Conservation (phyloP, 2,329 filamentous ascomycete genomes). For the Paecilomyces sp. region DNA sequence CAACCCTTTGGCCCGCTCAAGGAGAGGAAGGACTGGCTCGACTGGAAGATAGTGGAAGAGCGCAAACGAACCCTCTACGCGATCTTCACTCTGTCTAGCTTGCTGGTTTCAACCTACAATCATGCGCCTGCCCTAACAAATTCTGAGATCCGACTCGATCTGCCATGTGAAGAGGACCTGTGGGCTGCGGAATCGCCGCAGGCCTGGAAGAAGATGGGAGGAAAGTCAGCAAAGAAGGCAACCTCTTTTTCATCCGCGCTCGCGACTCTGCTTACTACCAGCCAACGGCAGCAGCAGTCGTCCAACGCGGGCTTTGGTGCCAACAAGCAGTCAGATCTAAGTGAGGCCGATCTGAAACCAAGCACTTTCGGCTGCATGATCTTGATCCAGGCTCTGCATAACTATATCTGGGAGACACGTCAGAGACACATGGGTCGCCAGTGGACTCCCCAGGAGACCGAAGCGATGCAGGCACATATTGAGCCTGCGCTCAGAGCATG, state of each 20-base stretch:
- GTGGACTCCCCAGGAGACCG: slow-evolving; percentile 88
- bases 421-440: slow-evolving; percentile 80
- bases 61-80: slow-evolving; percentile 87
- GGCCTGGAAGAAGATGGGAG: slow-evolving; percentile 73
- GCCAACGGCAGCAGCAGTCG: slow-evolving; percentile 50
- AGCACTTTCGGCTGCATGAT: slow-evolving; percentile 90
- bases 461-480: slow-evolving; percentile 92
- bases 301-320: slow-evolving; percentile 36
- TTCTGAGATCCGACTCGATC: slow-evolving; percentile 80
- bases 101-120: slow-evolving; percentile 88
- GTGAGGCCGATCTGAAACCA: slow-evolving; percentile 61
- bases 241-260: slow-evolving; percentile 77
- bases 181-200: slow-evolving; percentile 78
- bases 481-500: slow-evolving; percentile 90
- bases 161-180: slow-evolving; percentile 89
- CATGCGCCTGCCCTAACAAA: slow-evolving; percentile 86
- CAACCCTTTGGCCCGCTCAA: slow-evolving; percentile 26
- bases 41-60: slow-evolving; percentile 84
- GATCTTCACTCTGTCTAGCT: slow-evolving; percentile 84
- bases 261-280: slow-evolving; percentile 71
- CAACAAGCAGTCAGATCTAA: slow-evolving; percentile 41
- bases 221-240: slow-evolving; percentile 62
- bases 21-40: slow-evolving; percentile 62
- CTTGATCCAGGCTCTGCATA: slow-evolving; percentile 89
- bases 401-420: slow-evolving; percentile 96